phyloP scores from a whole-genome alignment of 83 land plant species.

The Isoetes engelmannii region DNA sequence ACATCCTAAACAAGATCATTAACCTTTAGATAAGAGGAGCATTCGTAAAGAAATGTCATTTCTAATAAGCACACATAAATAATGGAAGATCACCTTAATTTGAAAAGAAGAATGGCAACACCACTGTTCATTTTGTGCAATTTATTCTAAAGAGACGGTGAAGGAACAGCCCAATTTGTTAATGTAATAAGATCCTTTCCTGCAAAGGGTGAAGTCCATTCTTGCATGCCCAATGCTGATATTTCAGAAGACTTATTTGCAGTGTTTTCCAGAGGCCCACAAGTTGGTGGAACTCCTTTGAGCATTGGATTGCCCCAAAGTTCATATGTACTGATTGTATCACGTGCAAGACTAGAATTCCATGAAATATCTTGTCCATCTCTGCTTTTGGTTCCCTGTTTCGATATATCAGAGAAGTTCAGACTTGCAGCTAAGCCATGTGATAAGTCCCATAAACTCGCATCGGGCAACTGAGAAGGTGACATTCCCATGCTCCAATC shows the following conservation, averaged over 20 bases:
- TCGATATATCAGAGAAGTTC: slow-evolving; percentile 8
- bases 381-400: background rate
- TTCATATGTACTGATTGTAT: slow-evolving; percentile 12
- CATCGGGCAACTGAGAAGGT: slow-evolving; percentile 15
- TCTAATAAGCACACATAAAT: too few relatives aligned
- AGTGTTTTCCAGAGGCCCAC: slow-evolving; percentile 34
- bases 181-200: slow-evolving; percentile 54
- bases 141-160: slow-evolving; percentile 40
- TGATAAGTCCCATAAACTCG: slow-evolving; percentile 23
- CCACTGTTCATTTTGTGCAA: too few relatives aligned
- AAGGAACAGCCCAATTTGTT: slow-evolving; percentile 50
- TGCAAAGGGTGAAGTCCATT: slow-evolving; percentile 81
- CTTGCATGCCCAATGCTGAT: slow-evolving; percentile 29
- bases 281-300: slow-evolving; percentile 13
- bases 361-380: slow-evolving; percentile 11
- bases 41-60: too few relatives aligned
- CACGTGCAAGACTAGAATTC: slow-evolving; percentile 14
- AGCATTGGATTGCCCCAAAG: background rate
- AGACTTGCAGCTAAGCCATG: slow-evolving; percentile 13
- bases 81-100: too few relatives aligned
- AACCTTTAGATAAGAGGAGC: too few relatives aligned
- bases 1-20: too few relatives aligned
- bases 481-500: slow-evolving; percentile 65
- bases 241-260: slow-evolving; percentile 21
- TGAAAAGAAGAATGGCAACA: too few relatives aligned